phyloP scores from a whole-genome alignment of 2,329 filamentous ascomycete species.

The Metarhizium guizhouense region DNA sequence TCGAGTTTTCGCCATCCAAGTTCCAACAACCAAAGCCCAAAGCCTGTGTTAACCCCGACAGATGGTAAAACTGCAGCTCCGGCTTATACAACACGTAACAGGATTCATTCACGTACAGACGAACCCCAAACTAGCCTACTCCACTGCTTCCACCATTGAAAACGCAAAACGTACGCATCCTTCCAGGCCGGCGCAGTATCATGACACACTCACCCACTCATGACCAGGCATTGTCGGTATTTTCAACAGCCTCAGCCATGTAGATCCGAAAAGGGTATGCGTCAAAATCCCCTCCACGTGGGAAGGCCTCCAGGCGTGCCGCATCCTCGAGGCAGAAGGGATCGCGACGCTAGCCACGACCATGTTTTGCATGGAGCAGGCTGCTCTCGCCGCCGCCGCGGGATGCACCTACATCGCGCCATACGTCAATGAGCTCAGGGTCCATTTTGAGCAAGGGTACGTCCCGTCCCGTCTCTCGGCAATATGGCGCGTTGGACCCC shows the following conservation, averaged over 20 bases:
- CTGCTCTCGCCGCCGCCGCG: constrained; percentile 45
- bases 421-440: constrained; percentile 56
- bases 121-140: constrained; percentile 47
- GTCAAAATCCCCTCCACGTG: constrained; percentile 57
- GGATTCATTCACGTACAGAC: constrained; percentile 51
- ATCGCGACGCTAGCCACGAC: constrained; percentile 55
- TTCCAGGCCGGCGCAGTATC: not conserved
- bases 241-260: constrained; percentile 33
- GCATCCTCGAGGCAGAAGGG: constrained; percentile 39
- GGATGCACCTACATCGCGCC: constrained; percentile 55
- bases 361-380: constrained; percentile 54
- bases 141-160: constrained; percentile 35
- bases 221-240: constrained; percentile 39
- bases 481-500: not conserved
- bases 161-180: constrained; percentile 41
- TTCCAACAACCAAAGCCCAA: fast-evolving
- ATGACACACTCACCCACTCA: not conserved
- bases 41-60: constrained; percentile 14
- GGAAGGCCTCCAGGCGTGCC: constrained; percentile 54
- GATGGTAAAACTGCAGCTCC: constrained; percentile 47
- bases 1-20: not conserved
- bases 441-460: constrained; percentile 46
- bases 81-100: constrained; percentile 38
- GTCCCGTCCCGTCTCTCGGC: constrained; percentile 5
- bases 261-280: constrained; percentile 42